A percentile compares a stretch with the other conserved stretches of the same genome.
These are phyloP conservation scores for Claviceps digitariae DNA, from an alignment of 2,329 filamentous ascomycete genomes.

Conservation along the genomic window DNA sequence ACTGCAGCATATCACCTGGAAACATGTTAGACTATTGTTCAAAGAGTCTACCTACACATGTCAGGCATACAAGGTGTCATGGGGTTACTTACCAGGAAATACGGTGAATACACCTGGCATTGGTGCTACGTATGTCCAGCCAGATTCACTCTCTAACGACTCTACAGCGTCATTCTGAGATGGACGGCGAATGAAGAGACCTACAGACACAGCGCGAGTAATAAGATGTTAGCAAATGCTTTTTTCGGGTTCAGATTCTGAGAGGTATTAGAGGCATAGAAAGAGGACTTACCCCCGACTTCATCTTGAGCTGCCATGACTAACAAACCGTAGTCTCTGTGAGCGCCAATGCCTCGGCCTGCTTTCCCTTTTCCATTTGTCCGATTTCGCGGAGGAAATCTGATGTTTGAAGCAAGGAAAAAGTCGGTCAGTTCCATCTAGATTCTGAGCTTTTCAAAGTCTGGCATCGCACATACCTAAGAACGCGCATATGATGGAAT, in stretches of 20 bases:
- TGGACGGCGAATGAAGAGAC: constrained; percentile 32
- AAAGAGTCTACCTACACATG: background rate
- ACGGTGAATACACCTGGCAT: constrained; percentile 31
- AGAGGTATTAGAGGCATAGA: background rate
- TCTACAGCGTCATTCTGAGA: constrained; percentile 24
- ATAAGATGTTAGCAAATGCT: background rate
- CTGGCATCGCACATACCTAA: constrained; percentile 19
- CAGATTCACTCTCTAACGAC: constrained; percentile 27
- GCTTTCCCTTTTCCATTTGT: constrained; percentile 35
- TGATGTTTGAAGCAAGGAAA: constrained; percentile 2
- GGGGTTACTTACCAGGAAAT: constrained; percentile 26
- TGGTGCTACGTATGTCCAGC: constrained; percentile 35
- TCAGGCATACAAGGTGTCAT: background rate
- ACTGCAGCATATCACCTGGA: constrained; percentile 37
- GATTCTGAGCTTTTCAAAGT: background rate
- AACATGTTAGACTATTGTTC: background rate
- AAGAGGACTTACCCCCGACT: constrained; percentile 26
- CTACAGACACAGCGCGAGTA: constrained; percentile 11
- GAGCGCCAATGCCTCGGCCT: constrained; percentile 36
- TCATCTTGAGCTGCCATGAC: constrained; percentile 36
- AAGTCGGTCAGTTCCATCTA: background rate
- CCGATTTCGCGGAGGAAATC: constrained; percentile 18
- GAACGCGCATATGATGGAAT: constrained; percentile 36
- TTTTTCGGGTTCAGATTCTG: background rate
- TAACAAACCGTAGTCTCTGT: constrained; percentile 38